Conservation (phyloP, 1,284 basidiomycete species). For the Boletus sp. region DNA sequence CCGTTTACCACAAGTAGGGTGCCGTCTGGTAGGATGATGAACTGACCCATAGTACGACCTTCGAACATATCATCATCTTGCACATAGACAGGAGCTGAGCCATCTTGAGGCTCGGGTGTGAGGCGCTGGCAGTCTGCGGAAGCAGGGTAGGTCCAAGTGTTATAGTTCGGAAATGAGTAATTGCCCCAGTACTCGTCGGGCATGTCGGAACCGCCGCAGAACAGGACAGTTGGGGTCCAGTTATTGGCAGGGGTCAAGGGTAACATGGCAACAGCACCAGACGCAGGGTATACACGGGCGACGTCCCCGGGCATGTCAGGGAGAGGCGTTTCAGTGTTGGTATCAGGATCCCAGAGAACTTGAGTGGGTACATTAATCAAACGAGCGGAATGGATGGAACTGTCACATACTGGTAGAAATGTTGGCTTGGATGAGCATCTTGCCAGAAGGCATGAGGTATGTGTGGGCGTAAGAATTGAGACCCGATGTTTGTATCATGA, state of each 20-base stretch:
- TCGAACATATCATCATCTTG: constrained; percentile 76
- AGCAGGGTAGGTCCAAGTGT: constrained; percentile 64
- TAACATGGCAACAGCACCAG: constrained; percentile 85
- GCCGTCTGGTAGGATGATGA: constrained; percentile 75
- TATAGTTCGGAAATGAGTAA: constrained; percentile 62
- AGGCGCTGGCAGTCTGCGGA: constrained; percentile 69
- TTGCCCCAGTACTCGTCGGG: constrained; percentile 68
- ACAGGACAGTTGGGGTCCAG: constrained; percentile 80
- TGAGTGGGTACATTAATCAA: constrained; percentile 13
- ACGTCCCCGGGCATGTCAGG: constrained; percentile 65
- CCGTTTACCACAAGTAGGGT: constrained; percentile 77
- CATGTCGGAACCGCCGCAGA: constrained; percentile 86
- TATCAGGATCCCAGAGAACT: constrained; percentile 63
- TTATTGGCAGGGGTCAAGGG: constrained; percentile 88
- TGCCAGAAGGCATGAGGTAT: constrained; percentile 82
- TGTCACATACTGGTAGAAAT: constrained; percentile 62
- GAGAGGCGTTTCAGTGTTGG: constrained; percentile 57
- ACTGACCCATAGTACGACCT: constrained; percentile 84
- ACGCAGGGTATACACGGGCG: constrained; percentile 88
- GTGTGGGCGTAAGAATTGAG: constrained; percentile 88
- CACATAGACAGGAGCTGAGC: constrained; percentile 48
- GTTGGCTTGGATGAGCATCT: constrained; percentile 83
- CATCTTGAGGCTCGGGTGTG: constrained; percentile 73
- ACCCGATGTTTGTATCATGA: constrained; percentile 80
- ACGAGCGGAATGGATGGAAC: background rate